Base-by-base conservation (phyloP, 2,329 filamentous ascomycete genomes). In the Diaporthe batatas region DNA sequence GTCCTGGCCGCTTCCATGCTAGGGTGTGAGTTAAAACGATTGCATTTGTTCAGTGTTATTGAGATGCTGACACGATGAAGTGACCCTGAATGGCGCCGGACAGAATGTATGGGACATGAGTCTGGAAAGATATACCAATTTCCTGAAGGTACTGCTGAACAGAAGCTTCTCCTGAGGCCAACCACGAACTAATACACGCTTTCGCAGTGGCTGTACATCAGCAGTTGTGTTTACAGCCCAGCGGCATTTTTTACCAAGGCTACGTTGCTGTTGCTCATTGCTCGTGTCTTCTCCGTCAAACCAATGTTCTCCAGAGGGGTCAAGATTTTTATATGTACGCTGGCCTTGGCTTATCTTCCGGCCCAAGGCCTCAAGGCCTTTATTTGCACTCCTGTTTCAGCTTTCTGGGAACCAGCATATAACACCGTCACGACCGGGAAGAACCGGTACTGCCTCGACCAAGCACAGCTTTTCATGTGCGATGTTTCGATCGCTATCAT, bases 401-500 rank as follows among this genome's bases (percentile, higher is more conserved):
- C 58, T n/a, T 71, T 65, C 59, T 71, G 70, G 70, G 58, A 71
- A 2, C 51, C 53, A 36, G 10, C 42, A 8, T 78, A 10, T 47
- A 75, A 16, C 72, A 73, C 4, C 75, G 68, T 11, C 47, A 44
- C n/a, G 8, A 55, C 59, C 11, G 70, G 58, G n/a, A 29, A 25
- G 14, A 71, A 57, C 14, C 16, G 47, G 23, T 47, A 55, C 23
- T 83, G 82, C 69, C 74, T 82, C n/a, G 75, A 81, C 25, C 79
- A 82, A 51, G 72, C 76, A 7, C 77, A 76, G 25, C 65, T 83
- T 8, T 83, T 83, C 72, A 76, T 80, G 11, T 77, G 79, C 11
- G 82, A 83, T 51, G 76, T 79, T 1, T 74, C 78, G n/a, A 74
- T 82, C 8, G 80, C 79, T 51, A 79, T 80, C n/a, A 57, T 82